Conservation (phyloP, 345 rosid species). For the Citrus hindsii region DNA sequence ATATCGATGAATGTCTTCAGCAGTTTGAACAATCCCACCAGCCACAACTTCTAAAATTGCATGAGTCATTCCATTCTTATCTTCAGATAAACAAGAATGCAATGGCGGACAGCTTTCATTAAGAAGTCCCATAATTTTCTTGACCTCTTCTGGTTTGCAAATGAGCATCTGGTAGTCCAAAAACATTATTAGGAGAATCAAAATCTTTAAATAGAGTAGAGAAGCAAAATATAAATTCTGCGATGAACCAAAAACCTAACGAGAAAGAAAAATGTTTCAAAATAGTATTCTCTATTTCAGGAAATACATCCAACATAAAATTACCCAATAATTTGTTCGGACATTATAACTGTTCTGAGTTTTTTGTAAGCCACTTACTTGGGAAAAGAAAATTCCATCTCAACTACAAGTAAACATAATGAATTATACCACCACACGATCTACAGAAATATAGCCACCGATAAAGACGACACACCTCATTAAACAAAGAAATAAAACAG, state of each 20-base stretch:
- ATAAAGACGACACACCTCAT: neutral
- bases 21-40: conserved; percentile 94
- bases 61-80: conserved; percentile 98
- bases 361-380: neutral
- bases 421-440: neutral
- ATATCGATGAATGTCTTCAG: conserved; percentile 86
- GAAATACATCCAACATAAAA: neutral
- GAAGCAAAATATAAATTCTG: neutral
- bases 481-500: neutral
- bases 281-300: neutral
- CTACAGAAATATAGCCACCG: neutral
- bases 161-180: conserved; percentile 62
- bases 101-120: conserved; percentile 81
- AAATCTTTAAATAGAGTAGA: neutral
- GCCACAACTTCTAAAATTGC: conserved; percentile 99
- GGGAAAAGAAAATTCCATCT: neutral
- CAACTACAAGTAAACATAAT: neutral
- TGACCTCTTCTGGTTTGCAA: conserved; percentile 84
- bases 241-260: neutral
- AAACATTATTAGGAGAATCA: neutral
- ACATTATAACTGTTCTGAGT: neutral
- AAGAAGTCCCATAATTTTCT: conserved; percentile 73
- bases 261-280: neutral
- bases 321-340: neutral
- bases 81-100: conserved; percentile 96